Evolutionary conservation across 345 rosid genomes (phyloP), one percentile per base, ranked within the genome.

Genomic region (Populus tremula): DNA sequence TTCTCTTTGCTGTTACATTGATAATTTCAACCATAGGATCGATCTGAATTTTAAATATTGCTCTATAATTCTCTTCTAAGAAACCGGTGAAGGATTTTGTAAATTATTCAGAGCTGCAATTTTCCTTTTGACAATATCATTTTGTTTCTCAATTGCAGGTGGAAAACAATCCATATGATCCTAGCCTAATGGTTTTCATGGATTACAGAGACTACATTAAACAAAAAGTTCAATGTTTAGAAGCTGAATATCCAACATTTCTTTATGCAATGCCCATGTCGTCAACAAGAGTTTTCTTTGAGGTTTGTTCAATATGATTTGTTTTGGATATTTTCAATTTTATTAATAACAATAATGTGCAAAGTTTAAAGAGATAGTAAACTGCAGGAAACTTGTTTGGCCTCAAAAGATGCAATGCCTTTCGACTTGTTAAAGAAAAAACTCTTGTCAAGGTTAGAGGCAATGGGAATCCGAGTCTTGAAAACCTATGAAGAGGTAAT

Each of bases 151-250:
- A 56, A 71, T 75, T 79, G 64, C 86, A 93, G 99, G 99, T 96
- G 88, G 98, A 96, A 85, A 90, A 87, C 81, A 88, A 83, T 89
- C 96, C 99, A 69, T 96, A 89, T 85, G 97, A 96, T 90, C 97
- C 98, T 54, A 89, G 87, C 73, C 86, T 89, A 83, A 96, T 92
- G 99, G 98, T 96, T 77, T 96, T 96, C 88, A 96, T 93, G 99
- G 99, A 96, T 78, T 96, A 93, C 79, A 88, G 99, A 89, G 92
- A 92, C 82, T 87, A 87, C 77, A 84, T 79, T 65, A 88, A 84
- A 61, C 87, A 86, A 72, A 82, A 91, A 81, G 85, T 82, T 82
- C 78, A 86, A 56, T 82, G 80, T 82, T 79, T 85, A 45, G 96
- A 93, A 82, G 89, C 87, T 75, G 87, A 88, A 75, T 87, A 88